phyloP scores from a whole-genome alignment of 805 yeast genomes.

The Myxozyma sirexii region DNA sequence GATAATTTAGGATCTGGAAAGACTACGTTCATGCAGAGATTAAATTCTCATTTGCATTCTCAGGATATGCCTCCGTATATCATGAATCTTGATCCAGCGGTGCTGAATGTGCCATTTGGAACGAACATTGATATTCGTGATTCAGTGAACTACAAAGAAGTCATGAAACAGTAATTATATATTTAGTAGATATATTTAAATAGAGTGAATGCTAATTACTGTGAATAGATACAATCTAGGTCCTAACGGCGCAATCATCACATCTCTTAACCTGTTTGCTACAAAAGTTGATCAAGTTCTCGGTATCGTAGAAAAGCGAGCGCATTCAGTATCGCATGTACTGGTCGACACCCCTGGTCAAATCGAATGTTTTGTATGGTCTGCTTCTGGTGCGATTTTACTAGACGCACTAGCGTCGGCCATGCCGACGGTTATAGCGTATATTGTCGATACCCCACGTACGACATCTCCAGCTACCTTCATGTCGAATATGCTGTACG shows the following conservation, averaged over 20 bases:
- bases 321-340: constrained; percentile 53
- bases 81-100: constrained; percentile 95
- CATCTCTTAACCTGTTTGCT: constrained; percentile 86
- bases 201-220: not conserved
- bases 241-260: constrained; percentile 98
- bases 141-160: constrained; percentile 91
- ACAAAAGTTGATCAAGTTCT: constrained; percentile 97
- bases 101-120: constrained; percentile 87
- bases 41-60: constrained; percentile 84
- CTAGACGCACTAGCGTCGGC: constrained; percentile 96
- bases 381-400: constrained; percentile 94
- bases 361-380: constrained; percentile 93
- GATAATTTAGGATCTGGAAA: constrained; percentile 68
- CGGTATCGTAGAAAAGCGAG: constrained; percentile 76
- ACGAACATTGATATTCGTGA: constrained; percentile 95
- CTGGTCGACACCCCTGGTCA: constrained; percentile 98
- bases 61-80: constrained; percentile 78
- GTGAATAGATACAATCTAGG: constrained; percentile 68
- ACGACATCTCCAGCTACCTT: constrained; percentile 93
- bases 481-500: constrained; percentile 97
- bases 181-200: not conserved
- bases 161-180: constrained; percentile 72
- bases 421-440: constrained; percentile 94
- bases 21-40: constrained; percentile 95
- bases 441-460: constrained; percentile 95